Percentiles rank a stretch among this genome's conserved stretches.
Evolutionary conservation across 2,329 filamentous ascomycete genomes (phyloP).

Genomic region (Blastomyces silverae): DNA sequence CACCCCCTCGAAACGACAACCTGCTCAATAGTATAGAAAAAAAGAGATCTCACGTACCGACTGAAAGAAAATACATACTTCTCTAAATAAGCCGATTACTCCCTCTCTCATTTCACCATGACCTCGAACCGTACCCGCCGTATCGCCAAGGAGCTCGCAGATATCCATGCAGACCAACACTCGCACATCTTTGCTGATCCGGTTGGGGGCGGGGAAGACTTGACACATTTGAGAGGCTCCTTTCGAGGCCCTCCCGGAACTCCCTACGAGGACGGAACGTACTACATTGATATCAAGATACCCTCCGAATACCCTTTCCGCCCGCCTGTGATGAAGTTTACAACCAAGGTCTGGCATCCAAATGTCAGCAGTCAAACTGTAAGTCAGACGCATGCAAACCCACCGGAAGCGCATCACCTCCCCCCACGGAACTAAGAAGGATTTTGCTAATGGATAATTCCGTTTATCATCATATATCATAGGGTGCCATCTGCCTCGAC

Average conservation of each 20-base stretch:
- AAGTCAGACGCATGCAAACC: slow-evolving; percentile 32
- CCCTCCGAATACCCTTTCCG: slow-evolving; percentile 89
- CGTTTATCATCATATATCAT: not conserved
- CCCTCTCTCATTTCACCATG: slow-evolving; percentile 36
- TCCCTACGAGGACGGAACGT: slow-evolving; percentile 83
- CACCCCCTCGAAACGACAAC: not conserved
- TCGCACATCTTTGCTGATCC: slow-evolving; percentile 69
- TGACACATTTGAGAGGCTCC: slow-evolving; percentile 74
- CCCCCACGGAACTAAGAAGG: not conserved
- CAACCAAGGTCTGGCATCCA: slow-evolving; percentile 93
- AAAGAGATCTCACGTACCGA: not conserved
- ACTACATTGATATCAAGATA: slow-evolving; percentile 75
- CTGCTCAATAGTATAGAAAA: not conserved
- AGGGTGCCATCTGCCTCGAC: slow-evolving; percentile 97
- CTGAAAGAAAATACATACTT: not conserved
- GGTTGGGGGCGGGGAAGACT: slow-evolving; percentile 56
- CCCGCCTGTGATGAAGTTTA: slow-evolving; percentile 82
- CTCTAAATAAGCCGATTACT: not conserved
- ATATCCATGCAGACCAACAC: slow-evolving; percentile 55
- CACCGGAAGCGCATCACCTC: not conserved
- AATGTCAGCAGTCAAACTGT: slow-evolving; percentile 94
- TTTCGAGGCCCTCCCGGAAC: slow-evolving; percentile 87
- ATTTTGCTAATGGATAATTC: slow-evolving; percentile 10
- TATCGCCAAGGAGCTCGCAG: slow-evolving; percentile 45
- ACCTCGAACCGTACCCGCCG: slow-evolving; percentile 53